Conservation (phyloP, 805 yeast genomes). For the Vanderwaltozyma tropicalis region DNA sequence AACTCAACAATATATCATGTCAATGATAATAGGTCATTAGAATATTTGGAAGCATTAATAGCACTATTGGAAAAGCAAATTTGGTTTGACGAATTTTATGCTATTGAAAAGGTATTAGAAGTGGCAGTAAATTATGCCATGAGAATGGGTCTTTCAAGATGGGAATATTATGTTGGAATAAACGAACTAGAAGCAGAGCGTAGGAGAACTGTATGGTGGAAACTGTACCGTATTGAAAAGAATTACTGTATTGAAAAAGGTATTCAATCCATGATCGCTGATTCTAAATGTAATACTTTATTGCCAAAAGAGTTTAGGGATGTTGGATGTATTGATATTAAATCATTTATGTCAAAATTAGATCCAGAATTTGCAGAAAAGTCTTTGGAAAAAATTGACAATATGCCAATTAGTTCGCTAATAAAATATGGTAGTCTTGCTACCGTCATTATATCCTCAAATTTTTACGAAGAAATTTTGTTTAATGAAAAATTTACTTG, state of each 20-base stretch:
- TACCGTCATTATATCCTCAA: conserved; percentile 9
- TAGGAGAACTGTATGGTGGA: conserved; percentile 25
- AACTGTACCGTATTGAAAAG: conserved; percentile 20
- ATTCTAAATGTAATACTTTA: conserved; percentile 16
- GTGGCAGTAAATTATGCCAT: conserved; percentile 17
- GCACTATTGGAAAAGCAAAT: conserved; percentile 16
- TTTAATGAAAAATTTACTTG: conserved; percentile 21
- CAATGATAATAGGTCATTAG: conserved; percentile 8
- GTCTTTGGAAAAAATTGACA: conserved; percentile 4
- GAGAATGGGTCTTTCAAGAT: conserved; percentile 22
- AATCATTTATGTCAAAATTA: conserved; percentile 12
- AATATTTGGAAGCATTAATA: conserved; percentile 21
- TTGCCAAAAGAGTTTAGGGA: conserved; percentile 18
- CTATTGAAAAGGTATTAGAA: conserved; percentile 14
- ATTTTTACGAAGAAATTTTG: conserved; percentile 16
- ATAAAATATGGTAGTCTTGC: conserved; percentile 17
- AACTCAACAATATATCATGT: conserved; percentile 17
- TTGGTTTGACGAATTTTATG: conserved; percentile 20
- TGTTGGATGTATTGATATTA: conserved; percentile 17
- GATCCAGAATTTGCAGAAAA: conserved; percentile 1
- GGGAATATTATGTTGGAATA: conserved; percentile 29
- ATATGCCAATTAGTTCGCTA: conserved; percentile 7
- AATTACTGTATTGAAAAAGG: conserved; percentile 9
- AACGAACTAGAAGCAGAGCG: conserved; percentile 23
- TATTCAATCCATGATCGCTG: conserved; percentile 14